These are phyloP conservation scores for Zymoseptoria tritici DNA, from an alignment of 2,329 filamentous ascomycete genomes.

Conservation along the genomic window DNA sequence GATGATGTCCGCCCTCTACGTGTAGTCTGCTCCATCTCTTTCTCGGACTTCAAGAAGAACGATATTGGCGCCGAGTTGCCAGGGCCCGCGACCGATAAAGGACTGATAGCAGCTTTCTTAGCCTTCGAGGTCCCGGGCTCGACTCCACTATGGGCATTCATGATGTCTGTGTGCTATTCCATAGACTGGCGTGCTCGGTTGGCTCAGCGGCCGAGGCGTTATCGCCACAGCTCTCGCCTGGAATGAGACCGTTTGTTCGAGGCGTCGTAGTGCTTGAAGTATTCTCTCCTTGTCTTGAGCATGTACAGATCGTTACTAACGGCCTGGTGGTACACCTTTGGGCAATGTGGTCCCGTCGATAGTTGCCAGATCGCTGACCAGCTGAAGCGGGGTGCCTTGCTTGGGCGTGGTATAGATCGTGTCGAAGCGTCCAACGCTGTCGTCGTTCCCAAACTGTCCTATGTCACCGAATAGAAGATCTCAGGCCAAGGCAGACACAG, in stretches of 20 bases:
- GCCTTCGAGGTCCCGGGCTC: slow-evolving; percentile 4
- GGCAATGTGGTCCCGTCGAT: not conserved
- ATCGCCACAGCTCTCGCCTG: not conserved
- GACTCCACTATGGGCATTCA: not conserved
- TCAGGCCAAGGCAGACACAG: not conserved
- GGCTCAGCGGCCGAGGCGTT: not conserved
- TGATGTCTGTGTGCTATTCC: not conserved
- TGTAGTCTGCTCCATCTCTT: slow-evolving; percentile 36
- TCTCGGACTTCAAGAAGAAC: slow-evolving; percentile 53
- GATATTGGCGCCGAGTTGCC: slow-evolving; percentile 43
- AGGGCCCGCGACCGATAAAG: slow-evolving; percentile 12
- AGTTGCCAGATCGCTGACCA: not conserved
- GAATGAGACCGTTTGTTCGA: not conserved
- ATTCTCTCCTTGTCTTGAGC: not conserved
- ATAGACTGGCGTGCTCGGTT: not conserved
- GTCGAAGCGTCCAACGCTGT: not conserved
- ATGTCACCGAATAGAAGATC: not conserved
- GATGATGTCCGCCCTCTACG: slow-evolving; percentile 21
- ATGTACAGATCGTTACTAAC: not conserved
- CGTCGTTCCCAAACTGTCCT: not conserved
- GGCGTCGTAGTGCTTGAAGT: not conserved
- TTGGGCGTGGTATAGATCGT: not conserved
- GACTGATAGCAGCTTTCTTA: slow-evolving; percentile 14
- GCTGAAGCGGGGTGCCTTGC: not conserved
- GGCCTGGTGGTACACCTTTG: not conserved